Evolutionary conservation across 1,284 basidiomycete species (phyloP).

Genomic region (Pascua guehoae): DNA sequence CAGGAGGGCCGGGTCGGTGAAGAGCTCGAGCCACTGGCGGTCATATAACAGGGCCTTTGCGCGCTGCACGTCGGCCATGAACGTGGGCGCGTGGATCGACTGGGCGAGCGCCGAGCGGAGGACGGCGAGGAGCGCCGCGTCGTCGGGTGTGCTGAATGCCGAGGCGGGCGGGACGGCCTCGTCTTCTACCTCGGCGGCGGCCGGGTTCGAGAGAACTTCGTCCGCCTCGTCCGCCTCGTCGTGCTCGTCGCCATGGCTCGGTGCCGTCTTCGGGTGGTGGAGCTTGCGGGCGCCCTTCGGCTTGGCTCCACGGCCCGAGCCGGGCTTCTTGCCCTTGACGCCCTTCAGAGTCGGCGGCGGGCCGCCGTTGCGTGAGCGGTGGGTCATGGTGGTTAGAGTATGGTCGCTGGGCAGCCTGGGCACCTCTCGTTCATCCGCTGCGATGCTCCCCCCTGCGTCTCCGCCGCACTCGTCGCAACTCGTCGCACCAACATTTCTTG

Average conservation of each 20-base stretch:
- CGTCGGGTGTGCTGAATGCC: constrained; percentile 25
- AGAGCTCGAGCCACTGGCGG: constrained; percentile 46
- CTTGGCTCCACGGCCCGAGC: neutral
- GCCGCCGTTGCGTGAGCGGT: constrained; percentile 37
- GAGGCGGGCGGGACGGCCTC: constrained; percentile 7
- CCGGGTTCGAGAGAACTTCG: neutral
- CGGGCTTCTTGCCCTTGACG: constrained; percentile 1
- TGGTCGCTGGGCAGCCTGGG: neutral
- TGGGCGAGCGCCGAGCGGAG: constrained; percentile 27
- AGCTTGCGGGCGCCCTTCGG: constrained; percentile 17
- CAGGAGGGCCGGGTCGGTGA: constrained; percentile 33
- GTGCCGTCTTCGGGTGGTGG: constrained; percentile 21
- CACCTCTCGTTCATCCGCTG: too few relatives aligned
- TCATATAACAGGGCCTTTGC: constrained; percentile 46
- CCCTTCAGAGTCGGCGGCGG: constrained; percentile 10
- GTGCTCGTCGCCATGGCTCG: neutral
- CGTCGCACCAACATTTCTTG: too few relatives aligned
- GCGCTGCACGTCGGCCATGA: constrained; percentile 36
- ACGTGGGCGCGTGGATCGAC: constrained; percentile 25
- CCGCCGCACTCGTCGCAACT: too few relatives aligned
- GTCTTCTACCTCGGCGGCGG: neutral
- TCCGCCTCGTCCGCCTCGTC: neutral
- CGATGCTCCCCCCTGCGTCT: too few relatives aligned
- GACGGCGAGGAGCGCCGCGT: constrained; percentile 34
- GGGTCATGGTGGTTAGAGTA: constrained; percentile 31